A percentile compares a stretch with the other conserved stretches of the same genome.
Conservation (phyloP, 2,329 filamentous ascomycete genomes). For the Sporothrix humicola region DNA sequence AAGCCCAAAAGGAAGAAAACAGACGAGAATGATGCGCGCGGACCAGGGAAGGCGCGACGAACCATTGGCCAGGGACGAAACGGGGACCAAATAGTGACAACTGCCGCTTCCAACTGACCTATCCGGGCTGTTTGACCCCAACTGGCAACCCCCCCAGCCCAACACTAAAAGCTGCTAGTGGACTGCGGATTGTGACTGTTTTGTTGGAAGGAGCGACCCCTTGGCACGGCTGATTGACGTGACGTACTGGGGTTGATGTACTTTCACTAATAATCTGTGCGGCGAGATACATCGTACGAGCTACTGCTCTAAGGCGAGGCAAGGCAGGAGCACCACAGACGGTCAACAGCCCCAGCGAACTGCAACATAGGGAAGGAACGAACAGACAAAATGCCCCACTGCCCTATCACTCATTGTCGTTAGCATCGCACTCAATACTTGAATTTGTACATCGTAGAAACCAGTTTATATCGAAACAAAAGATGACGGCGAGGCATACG, state of each 20-base stretch:
- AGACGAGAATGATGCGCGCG: conserved; percentile 27
- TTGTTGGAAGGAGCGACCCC: not conserved
- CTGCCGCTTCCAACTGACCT: not conserved
- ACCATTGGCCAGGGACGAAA: conserved; percentile 13
- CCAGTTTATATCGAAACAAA: not conserved
- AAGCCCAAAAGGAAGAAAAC: conserved; percentile 32
- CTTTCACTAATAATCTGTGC: not conserved
- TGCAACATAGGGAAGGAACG: conserved; percentile 5
- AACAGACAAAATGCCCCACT: conserved; percentile 18
- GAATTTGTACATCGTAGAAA: not conserved
- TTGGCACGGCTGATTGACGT: conserved; percentile 23
- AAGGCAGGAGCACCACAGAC: not conserved
- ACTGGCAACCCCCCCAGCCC: not conserved
- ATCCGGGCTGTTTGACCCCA: not conserved
- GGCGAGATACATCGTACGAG: not conserved
- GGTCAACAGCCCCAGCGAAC: not conserved
- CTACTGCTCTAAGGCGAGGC: not conserved
- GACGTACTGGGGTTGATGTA: not conserved
- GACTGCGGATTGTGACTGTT: not conserved
- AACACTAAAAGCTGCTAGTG: not conserved
- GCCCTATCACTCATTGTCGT: not conserved
- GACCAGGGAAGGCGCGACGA: conserved; percentile 9
- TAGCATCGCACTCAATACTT: conserved; percentile 18
- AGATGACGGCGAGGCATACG: not conserved
- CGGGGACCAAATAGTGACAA: not conserved